These are phyloP conservation scores for Sporodiniella umbellata DNA, from an alignment of 371 early-diverging fungal species.

Conservation along the genomic window DNA sequence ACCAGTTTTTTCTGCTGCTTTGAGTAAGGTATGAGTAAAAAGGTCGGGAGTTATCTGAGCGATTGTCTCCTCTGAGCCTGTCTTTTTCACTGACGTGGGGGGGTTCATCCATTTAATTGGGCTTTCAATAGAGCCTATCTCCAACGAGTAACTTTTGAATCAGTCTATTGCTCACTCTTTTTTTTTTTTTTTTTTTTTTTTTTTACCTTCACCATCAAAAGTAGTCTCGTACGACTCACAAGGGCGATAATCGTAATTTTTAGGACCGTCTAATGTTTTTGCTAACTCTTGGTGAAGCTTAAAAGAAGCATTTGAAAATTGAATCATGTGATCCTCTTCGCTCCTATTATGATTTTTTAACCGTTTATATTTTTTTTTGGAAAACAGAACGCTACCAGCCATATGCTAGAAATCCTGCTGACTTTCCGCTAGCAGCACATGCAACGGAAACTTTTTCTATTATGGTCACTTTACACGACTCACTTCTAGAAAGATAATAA, in stretches of 20 bases:
- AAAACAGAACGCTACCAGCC: slow-evolving; percentile 62
- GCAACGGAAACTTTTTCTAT: slow-evolving; percentile 62
- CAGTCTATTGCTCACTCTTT: too few species aligned
- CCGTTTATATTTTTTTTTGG: neutral
- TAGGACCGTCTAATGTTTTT: slow-evolving; percentile 44
- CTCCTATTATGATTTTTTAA: slow-evolving; percentile 22
- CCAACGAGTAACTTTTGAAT: too few species aligned
- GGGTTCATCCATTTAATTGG: slow-evolving; percentile 41
- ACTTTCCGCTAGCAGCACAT: slow-evolving; percentile 64
- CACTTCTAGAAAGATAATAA: slow-evolving; percentile 52
- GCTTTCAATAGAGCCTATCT: too few species aligned
- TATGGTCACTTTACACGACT: slow-evolving; percentile 13
- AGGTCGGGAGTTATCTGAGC: slow-evolving; percentile 63
- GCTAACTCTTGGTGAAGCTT: slow-evolving; percentile 62
- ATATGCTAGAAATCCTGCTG: slow-evolving; percentile 71
- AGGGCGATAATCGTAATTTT: slow-evolving; percentile 58
- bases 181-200: too few species aligned
- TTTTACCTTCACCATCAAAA: slow-evolving; percentile 23
- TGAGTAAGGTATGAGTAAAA: slow-evolving; percentile 47
- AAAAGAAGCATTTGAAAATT: slow-evolving; percentile 53
- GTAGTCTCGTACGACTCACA: slow-evolving; percentile 49
- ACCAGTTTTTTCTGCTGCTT: slow-evolving; percentile 39
- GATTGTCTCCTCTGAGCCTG: slow-evolving; percentile 48
- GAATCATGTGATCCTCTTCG: slow-evolving; percentile 39
- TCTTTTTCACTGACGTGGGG: slow-evolving; percentile 34